A percentile compares a stretch with the other conserved stretches of the same genome.
Evolutionary conservation across 2,329 filamentous ascomycete genomes (phyloP).

Genomic region (Fusarium mangiferae): DNA sequence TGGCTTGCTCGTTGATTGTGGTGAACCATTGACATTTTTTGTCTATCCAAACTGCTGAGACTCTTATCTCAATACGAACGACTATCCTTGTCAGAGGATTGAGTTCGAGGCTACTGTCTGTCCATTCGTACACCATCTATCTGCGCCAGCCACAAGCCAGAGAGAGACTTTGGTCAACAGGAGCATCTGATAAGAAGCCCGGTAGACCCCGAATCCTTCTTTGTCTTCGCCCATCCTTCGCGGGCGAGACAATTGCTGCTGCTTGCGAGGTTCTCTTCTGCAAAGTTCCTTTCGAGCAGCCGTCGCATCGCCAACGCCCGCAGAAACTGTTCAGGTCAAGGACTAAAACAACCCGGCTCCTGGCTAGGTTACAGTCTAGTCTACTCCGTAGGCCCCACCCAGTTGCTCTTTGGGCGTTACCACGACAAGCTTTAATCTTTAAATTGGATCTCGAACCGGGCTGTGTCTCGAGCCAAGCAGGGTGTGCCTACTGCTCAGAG

Average conservation of each 20-base stretch:
- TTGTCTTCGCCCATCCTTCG: background rate
- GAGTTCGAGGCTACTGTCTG: conserved; percentile 5
- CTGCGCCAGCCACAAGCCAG: background rate
- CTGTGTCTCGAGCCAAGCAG: conserved; percentile 29
- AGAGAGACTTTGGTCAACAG: background rate
- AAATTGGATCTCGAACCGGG: conserved; percentile 26
- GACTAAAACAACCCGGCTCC: conserved; percentile 20
- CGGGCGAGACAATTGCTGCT: background rate
- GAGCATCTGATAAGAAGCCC: background rate
- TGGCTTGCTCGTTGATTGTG: conserved; percentile 7
- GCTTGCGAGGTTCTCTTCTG: background rate
- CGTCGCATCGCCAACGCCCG: conserved; percentile 17
- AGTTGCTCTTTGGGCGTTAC: conserved; percentile 16
- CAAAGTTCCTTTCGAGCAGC: background rate
- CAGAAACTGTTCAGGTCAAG: conserved; percentile 9
- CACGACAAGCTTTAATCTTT: conserved; percentile 25
- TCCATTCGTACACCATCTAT: background rate
- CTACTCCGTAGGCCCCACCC: background rate
- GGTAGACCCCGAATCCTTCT: background rate
- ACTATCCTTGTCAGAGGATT: conserved; percentile 11
- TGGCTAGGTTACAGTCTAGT: background rate
- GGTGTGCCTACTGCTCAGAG: background rate
- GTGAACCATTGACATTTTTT: conserved; percentile 17
- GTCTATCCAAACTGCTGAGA: background rate
- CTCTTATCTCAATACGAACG: conserved; percentile 23